Evolutionary conservation across 805 yeast genomes (phyloP).

Genomic region (Vanderwaltozyma tropicalis): DNA sequence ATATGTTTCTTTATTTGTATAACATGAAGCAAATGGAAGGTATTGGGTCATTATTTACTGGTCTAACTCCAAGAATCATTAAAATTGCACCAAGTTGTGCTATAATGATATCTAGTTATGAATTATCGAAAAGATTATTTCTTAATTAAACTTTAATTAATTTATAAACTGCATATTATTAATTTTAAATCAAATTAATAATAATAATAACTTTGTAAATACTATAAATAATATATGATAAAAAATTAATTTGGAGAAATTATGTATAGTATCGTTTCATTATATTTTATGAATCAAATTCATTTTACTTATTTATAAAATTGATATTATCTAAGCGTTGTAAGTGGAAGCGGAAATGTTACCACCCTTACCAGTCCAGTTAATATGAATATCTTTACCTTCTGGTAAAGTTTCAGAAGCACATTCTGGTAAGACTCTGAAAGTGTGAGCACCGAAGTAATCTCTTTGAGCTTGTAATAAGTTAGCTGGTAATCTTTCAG

Average conservation of each 20-base stretch:
- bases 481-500: constrained; percentile 92
- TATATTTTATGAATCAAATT: too few relatives aligned
- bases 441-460: constrained; percentile 99
- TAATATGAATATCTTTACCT: constrained; percentile 80
- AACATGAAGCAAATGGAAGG: constrained; percentile 69
- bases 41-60: constrained; percentile 71
- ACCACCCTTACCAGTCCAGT: constrained; percentile 99
- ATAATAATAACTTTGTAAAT: too few relatives aligned
- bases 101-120: constrained; percentile 93
- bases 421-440: constrained; percentile 82
- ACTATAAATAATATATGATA: too few relatives aligned
- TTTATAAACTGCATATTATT: too few relatives aligned
- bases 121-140: constrained; percentile 51
- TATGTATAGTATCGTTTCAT: too few relatives aligned
- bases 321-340: constrained; percentile 63
- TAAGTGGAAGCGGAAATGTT: constrained; percentile 91
- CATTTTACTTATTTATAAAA: too few relatives aligned
- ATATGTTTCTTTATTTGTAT: constrained; percentile 56
- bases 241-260: too few relatives aligned
- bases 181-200: not conserved
- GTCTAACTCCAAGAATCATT: constrained; percentile 73
- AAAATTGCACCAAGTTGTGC: constrained; percentile 98
- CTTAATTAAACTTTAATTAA: not conserved
- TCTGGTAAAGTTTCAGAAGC: constrained; percentile 70
- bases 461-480: constrained; percentile 99